These are phyloP conservation scores for Boletellus sp. DNA, from an alignment of 768 basidiomycete genomes.

Conservation along the genomic window DNA sequence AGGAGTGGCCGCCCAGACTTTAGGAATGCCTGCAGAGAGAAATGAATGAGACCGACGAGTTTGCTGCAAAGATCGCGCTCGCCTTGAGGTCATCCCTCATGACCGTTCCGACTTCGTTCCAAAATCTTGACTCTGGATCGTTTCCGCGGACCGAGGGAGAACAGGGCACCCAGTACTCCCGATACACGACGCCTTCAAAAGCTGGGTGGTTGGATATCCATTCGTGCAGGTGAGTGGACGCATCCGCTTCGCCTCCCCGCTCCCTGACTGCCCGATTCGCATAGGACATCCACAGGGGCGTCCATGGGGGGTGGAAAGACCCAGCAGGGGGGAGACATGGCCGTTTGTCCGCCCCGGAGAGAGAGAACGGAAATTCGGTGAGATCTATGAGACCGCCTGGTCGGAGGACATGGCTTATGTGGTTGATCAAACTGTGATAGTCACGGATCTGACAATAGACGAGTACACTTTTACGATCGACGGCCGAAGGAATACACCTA, in stretches of 20 bases:
- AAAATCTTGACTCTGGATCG: constrained; percentile 26
- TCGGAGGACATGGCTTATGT: constrained; percentile 62
- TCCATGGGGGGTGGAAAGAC: constrained; percentile 50
- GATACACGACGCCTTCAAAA: constrained; percentile 56
- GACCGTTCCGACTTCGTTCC: constrained; percentile 40
- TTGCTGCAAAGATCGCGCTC: constrained; percentile 5
- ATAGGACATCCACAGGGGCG: constrained; percentile 59
- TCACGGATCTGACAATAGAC: constrained; percentile 55
- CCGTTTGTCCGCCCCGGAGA: constrained; percentile 51
- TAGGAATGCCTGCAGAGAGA: constrained; percentile 51
- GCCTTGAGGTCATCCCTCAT: constrained; percentile 64
- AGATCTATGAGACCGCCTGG: constrained; percentile 67
- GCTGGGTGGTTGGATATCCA: constrained; percentile 54
- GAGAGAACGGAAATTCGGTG: constrained; percentile 64
- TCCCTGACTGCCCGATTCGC: constrained; percentile 48
- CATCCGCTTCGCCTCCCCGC: constrained; percentile 61
- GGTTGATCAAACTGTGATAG: constrained; percentile 59
- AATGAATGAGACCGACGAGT: not conserved
- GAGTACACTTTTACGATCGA: constrained; percentile 14
- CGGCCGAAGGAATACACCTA: constrained; percentile 36
- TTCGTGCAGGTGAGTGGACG: constrained; percentile 49
- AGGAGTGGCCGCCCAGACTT: constrained; percentile 65
- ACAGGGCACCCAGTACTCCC: constrained; percentile 61
- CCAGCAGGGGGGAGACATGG: constrained; percentile 42
- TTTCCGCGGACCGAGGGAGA: constrained; percentile 43